A percentile compares a stretch with the other conserved stretches of the same genome.
Conservation (phyloP, 139 green algal genomes). For the Mesotaenium endlicherianum region DNA sequence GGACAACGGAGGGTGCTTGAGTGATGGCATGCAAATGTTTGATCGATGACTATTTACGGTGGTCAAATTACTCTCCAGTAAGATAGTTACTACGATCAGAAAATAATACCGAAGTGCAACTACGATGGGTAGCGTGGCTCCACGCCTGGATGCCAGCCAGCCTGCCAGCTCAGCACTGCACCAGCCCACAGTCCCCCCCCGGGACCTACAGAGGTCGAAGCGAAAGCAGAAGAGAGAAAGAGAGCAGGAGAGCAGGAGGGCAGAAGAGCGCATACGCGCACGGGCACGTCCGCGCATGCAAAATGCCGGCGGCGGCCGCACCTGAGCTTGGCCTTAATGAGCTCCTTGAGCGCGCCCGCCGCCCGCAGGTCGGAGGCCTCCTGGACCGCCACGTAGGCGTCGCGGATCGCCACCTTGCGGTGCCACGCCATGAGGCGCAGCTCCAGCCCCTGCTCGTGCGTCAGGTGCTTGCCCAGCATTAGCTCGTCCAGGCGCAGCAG, state of each 20-base stretch:
- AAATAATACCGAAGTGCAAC: too few species aligned
- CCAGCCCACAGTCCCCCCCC: too few species aligned
- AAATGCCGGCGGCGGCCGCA: too few species aligned
- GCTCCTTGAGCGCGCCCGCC: background rate
- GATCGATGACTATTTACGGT: too few species aligned
- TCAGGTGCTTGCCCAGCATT: slow-evolving; percentile 30
- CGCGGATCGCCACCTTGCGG: slow-evolving; percentile 11
- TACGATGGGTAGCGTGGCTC: too few species aligned
- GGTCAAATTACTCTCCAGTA: too few species aligned
- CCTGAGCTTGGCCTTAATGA: slow-evolving; percentile 6
- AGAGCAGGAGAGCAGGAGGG: too few species aligned
- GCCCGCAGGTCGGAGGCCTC: background rate
- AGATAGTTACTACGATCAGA: too few species aligned
- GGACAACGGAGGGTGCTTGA: too few species aligned
- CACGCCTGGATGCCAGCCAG: too few species aligned
- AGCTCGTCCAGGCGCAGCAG: slow-evolving; percentile 38
- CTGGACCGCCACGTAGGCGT: slow-evolving; percentile 9
- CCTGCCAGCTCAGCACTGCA: too few species aligned
- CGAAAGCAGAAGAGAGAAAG: background rate
- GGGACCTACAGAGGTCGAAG: background rate
- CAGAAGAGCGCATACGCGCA: background rate
- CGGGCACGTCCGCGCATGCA: background rate
- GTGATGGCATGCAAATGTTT: too few species aligned
- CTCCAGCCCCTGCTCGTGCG: slow-evolving; percentile 13
- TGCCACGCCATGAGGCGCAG: slow-evolving; percentile 36